Percentiles rank a stretch among this genome's conserved stretches.
Conservation (phyloP, 2,329 filamentous ascomycete genomes). For the Hypoxylon sp. region DNA sequence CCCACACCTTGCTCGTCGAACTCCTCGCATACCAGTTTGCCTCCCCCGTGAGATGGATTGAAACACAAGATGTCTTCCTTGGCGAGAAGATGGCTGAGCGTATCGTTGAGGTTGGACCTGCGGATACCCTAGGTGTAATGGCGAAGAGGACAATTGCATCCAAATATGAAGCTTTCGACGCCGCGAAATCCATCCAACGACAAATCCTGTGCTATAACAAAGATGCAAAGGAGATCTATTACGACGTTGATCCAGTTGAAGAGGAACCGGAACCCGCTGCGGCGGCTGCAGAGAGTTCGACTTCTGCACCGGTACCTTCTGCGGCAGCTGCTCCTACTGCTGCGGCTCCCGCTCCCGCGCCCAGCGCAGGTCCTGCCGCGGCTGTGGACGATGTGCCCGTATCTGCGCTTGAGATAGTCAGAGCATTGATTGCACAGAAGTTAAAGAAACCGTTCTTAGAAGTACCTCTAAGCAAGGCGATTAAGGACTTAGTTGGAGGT, state of each 20-base stretch:
- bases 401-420: constrained; percentile 88
- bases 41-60: constrained; percentile 99
- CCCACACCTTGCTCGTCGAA: constrained; percentile 98
- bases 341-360: constrained; percentile 70
- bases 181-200: constrained; percentile 93
- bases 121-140: constrained; percentile 97
- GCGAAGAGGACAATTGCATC: constrained; percentile 94
- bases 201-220: constrained; percentile 99
- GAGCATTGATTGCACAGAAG: constrained; percentile 94
- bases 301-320: constrained; percentile 62
- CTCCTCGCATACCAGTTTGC: constrained; percentile 99
- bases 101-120: constrained; percentile 97
- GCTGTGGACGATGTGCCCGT: constrained; percentile 90
- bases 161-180: constrained; percentile 99
- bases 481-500: constrained; percentile 99
- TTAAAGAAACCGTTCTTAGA: constrained; percentile 94
- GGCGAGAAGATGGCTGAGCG: constrained; percentile 96
- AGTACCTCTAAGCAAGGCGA: constrained; percentile 93
- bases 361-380: constrained; percentile 87
- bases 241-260: constrained; percentile 94
- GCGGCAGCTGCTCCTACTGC: constrained; percentile 68
- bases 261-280: constrained; percentile 82
- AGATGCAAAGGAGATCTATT: constrained; percentile 99
- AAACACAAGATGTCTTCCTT: constrained; percentile 99
- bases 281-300: constrained; percentile 59